A percentile compares a stretch with the other conserved stretches of the same genome.
These are phyloP conservation scores for Gloeophyllum trabeum DNA, from an alignment of 768 basidiomycete species.

Conservation along the genomic window DNA sequence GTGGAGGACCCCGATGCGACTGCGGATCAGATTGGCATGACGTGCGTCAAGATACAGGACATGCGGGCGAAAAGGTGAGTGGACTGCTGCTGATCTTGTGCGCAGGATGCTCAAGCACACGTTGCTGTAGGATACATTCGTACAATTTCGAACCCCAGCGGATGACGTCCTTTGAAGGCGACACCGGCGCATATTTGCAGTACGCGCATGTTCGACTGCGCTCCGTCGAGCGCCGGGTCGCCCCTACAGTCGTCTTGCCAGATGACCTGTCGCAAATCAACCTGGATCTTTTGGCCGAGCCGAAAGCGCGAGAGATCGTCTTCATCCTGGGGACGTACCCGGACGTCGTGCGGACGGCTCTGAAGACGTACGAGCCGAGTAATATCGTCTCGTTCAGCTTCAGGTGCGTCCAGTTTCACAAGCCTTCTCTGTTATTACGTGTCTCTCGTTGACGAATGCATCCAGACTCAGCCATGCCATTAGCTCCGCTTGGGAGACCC, in stretches of 20 bases:
- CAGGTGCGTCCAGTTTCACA: no score
- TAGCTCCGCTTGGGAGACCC: constrained; percentile 84
- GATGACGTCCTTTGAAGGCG: constrained; percentile 93
- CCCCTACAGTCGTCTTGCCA: constrained; percentile 71
- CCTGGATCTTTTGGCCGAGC: constrained; percentile 52
- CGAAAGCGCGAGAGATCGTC: constrained; percentile 75
- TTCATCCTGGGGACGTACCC: constrained; percentile 88
- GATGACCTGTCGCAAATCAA: constrained; percentile 50
- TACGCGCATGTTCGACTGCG: constrained; percentile 91
- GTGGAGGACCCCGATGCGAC: constrained; percentile 81
- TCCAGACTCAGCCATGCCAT: constrained; percentile 85
- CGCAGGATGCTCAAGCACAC: constrained; percentile 1
- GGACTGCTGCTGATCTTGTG: background rate
- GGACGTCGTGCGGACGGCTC: constrained; percentile 78
- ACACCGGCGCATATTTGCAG: constrained; percentile 92
- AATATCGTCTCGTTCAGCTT: constrained; percentile 88
- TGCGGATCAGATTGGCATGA: constrained; percentile 79
- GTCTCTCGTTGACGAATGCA: no score
- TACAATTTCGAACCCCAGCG: constrained; percentile 92
- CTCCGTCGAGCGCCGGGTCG: constrained; percentile 88
- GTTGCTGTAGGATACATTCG: no score
- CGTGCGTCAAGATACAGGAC: constrained; percentile 96
- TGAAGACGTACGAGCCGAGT: constrained; percentile 80
- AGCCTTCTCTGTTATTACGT: no score
- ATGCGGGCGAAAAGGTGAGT: constrained; percentile 86